A percentile compares a stretch with the other conserved stretches of the same genome.
Conservation (phyloP, 2,329 filamentous ascomycete genomes). For the Parastagonospora nodorum region DNA sequence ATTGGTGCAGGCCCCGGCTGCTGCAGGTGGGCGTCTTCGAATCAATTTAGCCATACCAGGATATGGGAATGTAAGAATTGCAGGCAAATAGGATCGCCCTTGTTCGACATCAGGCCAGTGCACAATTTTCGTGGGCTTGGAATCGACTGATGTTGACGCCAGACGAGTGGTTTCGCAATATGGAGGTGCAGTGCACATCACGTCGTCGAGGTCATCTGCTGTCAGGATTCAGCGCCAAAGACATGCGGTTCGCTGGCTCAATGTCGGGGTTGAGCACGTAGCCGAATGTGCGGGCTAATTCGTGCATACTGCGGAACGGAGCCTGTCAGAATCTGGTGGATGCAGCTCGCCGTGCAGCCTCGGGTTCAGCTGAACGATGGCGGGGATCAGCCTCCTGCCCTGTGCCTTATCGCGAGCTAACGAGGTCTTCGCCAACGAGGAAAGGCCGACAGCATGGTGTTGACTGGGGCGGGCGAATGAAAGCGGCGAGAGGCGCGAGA, state of each 20-base stretch:
- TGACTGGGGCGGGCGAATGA: constrained; percentile 5
- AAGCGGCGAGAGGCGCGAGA: background rate
- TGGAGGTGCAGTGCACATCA: constrained; percentile 1
- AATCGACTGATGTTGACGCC: background rate
- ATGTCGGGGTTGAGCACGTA: constrained; percentile 1
- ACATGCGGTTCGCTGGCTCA: constrained; percentile 9
- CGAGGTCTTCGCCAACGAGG: constrained; percentile 10
- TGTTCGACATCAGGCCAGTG: no score
- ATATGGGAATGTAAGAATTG: no score
- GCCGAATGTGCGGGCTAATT: constrained; percentile 5
- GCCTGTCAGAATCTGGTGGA: constrained; percentile 6
- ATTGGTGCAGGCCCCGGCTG: no score
- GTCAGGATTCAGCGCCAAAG: background rate
- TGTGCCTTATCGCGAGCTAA: constrained; percentile 13
- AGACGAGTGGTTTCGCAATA: background rate
- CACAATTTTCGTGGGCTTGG: no score
- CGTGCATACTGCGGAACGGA: constrained; percentile 15
- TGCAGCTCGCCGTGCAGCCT: constrained; percentile 14
- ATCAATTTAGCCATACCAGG: no score
- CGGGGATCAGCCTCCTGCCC: constrained; percentile 19
- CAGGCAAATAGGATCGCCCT: no score
- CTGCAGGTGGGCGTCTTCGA: no score
- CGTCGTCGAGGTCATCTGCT: constrained; percentile 9
- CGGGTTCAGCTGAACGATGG: constrained; percentile 23
- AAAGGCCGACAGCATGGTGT: background rate